These are phyloP conservation scores for Claviceps africana DNA, from an alignment of 2,329 filamentous ascomycete genomes.

Conservation along the genomic window DNA sequence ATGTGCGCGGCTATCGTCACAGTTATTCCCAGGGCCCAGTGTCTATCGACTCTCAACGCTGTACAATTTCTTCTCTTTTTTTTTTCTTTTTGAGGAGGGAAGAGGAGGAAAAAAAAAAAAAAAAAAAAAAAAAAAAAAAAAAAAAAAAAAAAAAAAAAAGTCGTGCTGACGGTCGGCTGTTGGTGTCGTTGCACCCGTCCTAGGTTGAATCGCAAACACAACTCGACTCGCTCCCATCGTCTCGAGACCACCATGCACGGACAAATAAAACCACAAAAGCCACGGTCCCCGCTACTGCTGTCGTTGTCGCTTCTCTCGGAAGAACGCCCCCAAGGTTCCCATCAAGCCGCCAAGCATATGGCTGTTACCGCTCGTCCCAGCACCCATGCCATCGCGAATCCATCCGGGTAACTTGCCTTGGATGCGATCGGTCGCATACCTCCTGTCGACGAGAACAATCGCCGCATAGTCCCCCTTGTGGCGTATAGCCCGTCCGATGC, in stretches of 20 bases:
- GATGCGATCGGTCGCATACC: conserved; percentile 65
- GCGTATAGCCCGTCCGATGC: conserved; percentile 81
- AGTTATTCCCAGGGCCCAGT: no score
- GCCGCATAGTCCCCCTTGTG: conserved; percentile 81
- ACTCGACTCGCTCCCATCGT: not conserved
- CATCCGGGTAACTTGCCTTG: conserved; percentile 71
- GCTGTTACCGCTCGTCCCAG: conserved; percentile 21
- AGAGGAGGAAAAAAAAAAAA: no score
- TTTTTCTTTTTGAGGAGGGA: no score
- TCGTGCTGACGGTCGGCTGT: no score
- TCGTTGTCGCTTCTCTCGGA: conserved; percentile 32
- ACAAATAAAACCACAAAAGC: not conserved
- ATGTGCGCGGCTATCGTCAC: no score
- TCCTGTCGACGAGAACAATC: conserved; percentile 70
- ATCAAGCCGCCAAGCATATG: conserved; percentile 39
- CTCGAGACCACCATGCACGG: no score
- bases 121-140: no score
- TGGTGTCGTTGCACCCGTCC: no score
- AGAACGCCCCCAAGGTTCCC: conserved; percentile 43
- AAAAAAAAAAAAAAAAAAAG: not conserved
- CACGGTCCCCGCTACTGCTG: not conserved
- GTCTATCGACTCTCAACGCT: no score
- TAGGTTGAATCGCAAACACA: not conserved
- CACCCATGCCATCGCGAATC: conserved; percentile 62
- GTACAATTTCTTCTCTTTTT: no score